These are phyloP conservation scores for Trichophyton schoenleinii DNA, from an alignment of 2,329 filamentous ascomycete species.

Conservation along the genomic window DNA sequence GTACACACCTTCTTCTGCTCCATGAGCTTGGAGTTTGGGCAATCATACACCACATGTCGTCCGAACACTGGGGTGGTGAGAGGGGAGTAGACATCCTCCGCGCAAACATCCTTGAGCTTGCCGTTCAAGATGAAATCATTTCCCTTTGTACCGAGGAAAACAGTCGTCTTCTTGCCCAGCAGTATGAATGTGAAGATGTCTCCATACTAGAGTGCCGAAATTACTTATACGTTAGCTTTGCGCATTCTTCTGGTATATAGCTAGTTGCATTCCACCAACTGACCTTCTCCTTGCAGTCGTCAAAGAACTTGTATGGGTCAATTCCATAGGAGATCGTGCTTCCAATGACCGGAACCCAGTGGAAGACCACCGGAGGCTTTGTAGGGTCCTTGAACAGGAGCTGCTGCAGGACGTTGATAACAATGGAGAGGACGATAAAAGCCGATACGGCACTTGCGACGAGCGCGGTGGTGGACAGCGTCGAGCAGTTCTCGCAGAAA, in stretches of 20 bases:
- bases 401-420: slow-evolving; percentile 70
- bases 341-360: slow-evolving; percentile 60
- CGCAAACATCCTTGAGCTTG: slow-evolving; percentile 78
- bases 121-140: slow-evolving; percentile 90
- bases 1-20: slow-evolving; percentile 75
- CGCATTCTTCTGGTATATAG: neutral
- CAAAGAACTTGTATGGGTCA: slow-evolving; percentile 56
- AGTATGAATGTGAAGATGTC: slow-evolving; percentile 84
- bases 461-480: slow-evolving; percentile 36
- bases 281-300: slow-evolving; percentile 60
- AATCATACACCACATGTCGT: slow-evolving; percentile 79
- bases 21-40: slow-evolving; percentile 84
- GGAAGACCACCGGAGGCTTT: slow-evolving; percentile 57
- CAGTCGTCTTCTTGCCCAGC: slow-evolving; percentile 79
- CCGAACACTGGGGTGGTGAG: slow-evolving; percentile 63
- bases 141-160: slow-evolving; percentile 66
- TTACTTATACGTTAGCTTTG: neutral
- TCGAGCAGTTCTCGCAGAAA: slow-evolving; percentile 35
- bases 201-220: slow-evolving; percentile 49
- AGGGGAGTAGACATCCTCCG: slow-evolving; percentile 78
- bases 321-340: slow-evolving; percentile 92
- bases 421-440: slow-evolving; percentile 45
- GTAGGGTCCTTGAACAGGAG: slow-evolving; percentile 69
- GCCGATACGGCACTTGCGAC: slow-evolving; percentile 33
- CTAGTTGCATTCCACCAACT: slow-evolving; percentile 11